Evolutionary conservation across 2,329 filamentous ascomycete species (phyloP), one percentile per base, ranked within the genome.

Genomic region (Diplodia sapinea): DNA sequence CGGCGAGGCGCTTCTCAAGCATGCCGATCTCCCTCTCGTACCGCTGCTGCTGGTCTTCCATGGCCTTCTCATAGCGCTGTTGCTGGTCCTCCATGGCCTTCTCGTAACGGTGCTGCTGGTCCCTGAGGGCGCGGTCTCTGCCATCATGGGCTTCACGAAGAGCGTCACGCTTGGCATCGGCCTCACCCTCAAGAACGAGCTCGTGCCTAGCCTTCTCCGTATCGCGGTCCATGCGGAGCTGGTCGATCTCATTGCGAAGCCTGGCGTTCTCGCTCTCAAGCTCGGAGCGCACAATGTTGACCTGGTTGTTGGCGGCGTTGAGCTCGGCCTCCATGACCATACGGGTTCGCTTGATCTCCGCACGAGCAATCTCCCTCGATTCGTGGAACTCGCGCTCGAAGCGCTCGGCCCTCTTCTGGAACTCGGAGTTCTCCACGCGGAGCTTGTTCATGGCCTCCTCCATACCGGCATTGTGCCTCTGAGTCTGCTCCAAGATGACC

Each of bases 371-470:
- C 73, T 97, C 92, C 70, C 91, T 88, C 11, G 92, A 91, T 74
- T 96, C 92, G 69, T 93, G 87, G 73, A 94, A 91, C 74, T 97
- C 93, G 63, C 92, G 88, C 78, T 96, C 89, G 75, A 89, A 90
- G 50, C 88, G 86, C 71, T 88, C 84, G 23, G 88, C 86, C 69
- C 86, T 85, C 73, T 89, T 86, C 73, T 94, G 88, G 67, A 94
- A 86, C 70, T 90, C 88, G 73, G 91, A 85, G 73, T 91, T 92
- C 74, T 93, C 89, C 15, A 82, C 84, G 68, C 86, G 86, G 54
- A 88, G 76, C 51, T 79, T 77, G 62, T 82, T 81, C 55, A 87
- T 77, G 23, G 83, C 77, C 67, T 86, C 83, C 68, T 88, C 84
- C n/a, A 96, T 85, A 74, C 88, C 88, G 50, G 88, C 89, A 72